Percentiles rank a stretch among this genome's conserved stretches.
Evolutionary conservation across 768 basidiomycete genomes (phyloP).

Genomic region (Ramaria sp.): DNA sequence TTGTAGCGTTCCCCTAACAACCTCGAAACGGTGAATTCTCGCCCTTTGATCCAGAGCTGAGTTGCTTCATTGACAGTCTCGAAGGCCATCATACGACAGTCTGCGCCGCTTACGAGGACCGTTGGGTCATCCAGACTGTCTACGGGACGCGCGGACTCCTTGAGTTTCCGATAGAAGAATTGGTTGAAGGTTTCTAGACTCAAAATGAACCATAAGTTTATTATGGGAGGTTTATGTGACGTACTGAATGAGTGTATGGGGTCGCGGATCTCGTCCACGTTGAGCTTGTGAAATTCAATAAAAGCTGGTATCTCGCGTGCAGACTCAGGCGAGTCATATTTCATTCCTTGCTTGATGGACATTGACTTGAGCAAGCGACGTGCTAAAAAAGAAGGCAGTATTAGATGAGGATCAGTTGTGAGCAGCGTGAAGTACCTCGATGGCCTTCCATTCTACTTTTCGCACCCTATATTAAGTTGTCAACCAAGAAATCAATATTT

Average conservation of each 20-base stretch:
- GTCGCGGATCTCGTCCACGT: constrained; percentile 72
- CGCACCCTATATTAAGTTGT: constrained; percentile 44
- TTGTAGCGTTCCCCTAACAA: constrained; percentile 75
- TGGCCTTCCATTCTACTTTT: constrained; percentile 83
- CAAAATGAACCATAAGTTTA: neutral
- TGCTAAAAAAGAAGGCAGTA: constrained; percentile 29
- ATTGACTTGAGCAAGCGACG: constrained; percentile 78
- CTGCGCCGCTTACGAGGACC: constrained; percentile 80
- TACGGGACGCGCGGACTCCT: constrained; percentile 66
- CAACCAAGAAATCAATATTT: neutral
- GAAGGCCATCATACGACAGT: constrained; percentile 95
- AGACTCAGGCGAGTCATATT: constrained; percentile 83
- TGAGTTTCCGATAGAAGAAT: constrained; percentile 85
- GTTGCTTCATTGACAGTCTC: constrained; percentile 81
- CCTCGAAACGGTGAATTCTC: constrained; percentile 75
- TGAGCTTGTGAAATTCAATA: constrained; percentile 81
- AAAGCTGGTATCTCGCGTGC: constrained; percentile 77
- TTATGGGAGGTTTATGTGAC: constrained; percentile 18
- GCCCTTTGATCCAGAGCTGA: constrained; percentile 91
- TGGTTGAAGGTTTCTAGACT: constrained; percentile 78
- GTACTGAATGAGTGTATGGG: constrained; percentile 76
- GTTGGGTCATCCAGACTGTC: constrained; percentile 63
- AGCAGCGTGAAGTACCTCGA: constrained; percentile 38
- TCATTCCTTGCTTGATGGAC: constrained; percentile 87
- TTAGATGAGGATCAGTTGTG: neutral